Evolutionary conservation across 805 yeast species (phyloP).

Genomic region (Nakazawaea ishiwadae): DNA sequence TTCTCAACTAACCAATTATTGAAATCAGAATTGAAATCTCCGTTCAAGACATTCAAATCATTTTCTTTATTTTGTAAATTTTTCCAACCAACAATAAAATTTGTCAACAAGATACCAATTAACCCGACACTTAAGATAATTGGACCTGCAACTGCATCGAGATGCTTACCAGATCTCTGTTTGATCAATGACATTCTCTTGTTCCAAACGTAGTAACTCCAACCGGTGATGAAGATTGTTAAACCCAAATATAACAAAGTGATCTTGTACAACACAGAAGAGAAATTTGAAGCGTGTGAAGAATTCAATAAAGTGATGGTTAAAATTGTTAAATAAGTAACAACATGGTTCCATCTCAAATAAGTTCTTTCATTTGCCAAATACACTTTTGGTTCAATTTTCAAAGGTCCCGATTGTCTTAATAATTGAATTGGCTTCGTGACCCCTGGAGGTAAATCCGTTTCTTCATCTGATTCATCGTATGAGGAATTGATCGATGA

Average conservation of each 20-base stretch:
- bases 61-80: slow-evolving; percentile 17
- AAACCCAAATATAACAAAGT: slow-evolving; percentile 79
- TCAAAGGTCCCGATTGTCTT: slow-evolving; percentile 86
- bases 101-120: slow-evolving; percentile 58
- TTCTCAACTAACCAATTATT: slow-evolving; percentile 10
- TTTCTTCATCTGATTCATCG: slow-evolving; percentile 77
- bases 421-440: slow-evolving; percentile 72
- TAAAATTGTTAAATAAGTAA: slow-evolving; percentile 76
- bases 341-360: slow-evolving; percentile 89
- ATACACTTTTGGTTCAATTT: slow-evolving; percentile 98
- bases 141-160: slow-evolving; percentile 91
- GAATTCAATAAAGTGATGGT: slow-evolving; percentile 83
- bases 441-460: slow-evolving; percentile 86
- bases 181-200: slow-evolving; percentile 67
- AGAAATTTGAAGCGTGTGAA: slow-evolving; percentile 60
- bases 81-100: slow-evolving; percentile 65
- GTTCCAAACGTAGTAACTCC: slow-evolving; percentile 84
- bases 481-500: slow-evolving; percentile 11
- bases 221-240: slow-evolving; percentile 76
- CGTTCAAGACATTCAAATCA: not conserved
- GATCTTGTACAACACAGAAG: slow-evolving; percentile 56
- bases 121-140: slow-evolving; percentile 70
- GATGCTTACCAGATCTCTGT: slow-evolving; percentile 79
- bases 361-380: slow-evolving; percentile 97
- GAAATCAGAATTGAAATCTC: slow-evolving; percentile 3